phyloP scores from a whole-genome alignment of 306 rosid genomes.

The Quercus ilex region DNA sequence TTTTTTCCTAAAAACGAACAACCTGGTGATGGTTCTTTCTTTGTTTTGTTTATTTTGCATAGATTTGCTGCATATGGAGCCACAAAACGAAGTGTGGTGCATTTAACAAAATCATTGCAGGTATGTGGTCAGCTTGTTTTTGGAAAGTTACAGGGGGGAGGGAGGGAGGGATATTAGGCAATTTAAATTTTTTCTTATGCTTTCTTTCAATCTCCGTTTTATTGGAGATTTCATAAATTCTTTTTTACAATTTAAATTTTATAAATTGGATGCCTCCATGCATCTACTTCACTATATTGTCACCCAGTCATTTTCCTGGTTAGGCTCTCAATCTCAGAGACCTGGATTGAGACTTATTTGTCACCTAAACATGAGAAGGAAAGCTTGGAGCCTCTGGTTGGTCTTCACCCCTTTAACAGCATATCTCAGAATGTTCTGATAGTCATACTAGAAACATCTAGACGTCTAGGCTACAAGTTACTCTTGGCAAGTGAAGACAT shows the following conservation, averaged over 20 bases:
- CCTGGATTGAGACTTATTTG: too few species aligned
- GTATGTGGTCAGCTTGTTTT: slow-evolving; percentile 32
- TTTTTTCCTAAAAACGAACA: neutral
- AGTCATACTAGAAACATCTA: too few species aligned
- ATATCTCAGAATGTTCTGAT: too few species aligned
- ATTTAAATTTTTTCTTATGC: neutral
- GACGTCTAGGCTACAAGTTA: too few species aligned
- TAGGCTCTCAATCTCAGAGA: too few species aligned
- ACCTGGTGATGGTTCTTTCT: slow-evolving; percentile 1
- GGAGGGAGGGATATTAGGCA: neutral
- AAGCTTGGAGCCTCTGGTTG: too few species aligned
- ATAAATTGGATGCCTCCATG: neutral
- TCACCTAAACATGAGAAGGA: too few species aligned
- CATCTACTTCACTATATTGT: neutral
- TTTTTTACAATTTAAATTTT: neutral
- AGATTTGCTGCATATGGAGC: slow-evolving; percentile 99
- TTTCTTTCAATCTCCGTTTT: neutral
- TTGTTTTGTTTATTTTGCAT: slow-evolving; percentile 18
- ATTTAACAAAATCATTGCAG: slow-evolving; percentile 93
- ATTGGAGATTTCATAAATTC: neutral
- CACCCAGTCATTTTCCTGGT: too few species aligned
- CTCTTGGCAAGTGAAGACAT: too few species aligned
- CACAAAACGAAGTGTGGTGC: slow-evolving; percentile 96
- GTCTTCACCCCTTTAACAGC: too few species aligned
- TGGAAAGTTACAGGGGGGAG: neutral